These are phyloP conservation scores for Coemansia sp. DNA, from an alignment of 192 early-diverging fungal species.

Conservation along the genomic window DNA sequence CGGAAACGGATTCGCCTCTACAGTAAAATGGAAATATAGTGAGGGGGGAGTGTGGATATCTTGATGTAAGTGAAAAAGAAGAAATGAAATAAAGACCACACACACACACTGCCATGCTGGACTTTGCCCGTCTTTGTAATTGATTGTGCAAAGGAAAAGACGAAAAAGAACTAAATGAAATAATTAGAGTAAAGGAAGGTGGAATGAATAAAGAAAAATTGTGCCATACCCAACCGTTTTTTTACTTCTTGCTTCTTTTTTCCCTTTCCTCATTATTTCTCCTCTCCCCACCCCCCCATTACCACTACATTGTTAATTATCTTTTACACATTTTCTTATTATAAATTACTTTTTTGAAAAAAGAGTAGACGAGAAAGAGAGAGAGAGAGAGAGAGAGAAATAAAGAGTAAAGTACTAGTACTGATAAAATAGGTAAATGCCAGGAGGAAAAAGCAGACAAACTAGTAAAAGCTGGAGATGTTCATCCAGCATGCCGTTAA, in stretches of 20 bases:
- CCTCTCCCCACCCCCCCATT: background rate
- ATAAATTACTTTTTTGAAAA: slow-evolving; percentile 9
- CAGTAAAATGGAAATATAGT: no score
- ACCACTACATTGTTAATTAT: background rate
- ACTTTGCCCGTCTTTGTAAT: no score
- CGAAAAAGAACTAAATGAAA: no score
- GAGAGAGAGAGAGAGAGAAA: background rate
- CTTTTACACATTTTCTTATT: background rate
- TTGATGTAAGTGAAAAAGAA: no score
- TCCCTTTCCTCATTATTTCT: background rate
- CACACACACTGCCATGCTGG: no score
- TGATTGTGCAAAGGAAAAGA: no score
- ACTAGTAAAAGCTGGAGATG: slow-evolving; percentile 36
- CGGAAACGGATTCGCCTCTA: no score
- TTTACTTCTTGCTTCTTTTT: background rate
- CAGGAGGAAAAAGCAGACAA: slow-evolving; percentile 17
- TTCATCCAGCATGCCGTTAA: slow-evolving; percentile 25
- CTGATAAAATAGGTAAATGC: background rate
- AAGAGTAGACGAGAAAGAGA: background rate
- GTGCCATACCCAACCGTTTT: background rate
- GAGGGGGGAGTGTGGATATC: no score
- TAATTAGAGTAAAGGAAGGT: no score
- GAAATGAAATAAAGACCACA: no score
- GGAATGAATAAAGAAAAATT: no score
- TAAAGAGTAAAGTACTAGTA: no score